Evolutionary conservation across 2,329 filamentous ascomycete genomes (phyloP).

Genomic region (Xylariaceae sp.): DNA sequence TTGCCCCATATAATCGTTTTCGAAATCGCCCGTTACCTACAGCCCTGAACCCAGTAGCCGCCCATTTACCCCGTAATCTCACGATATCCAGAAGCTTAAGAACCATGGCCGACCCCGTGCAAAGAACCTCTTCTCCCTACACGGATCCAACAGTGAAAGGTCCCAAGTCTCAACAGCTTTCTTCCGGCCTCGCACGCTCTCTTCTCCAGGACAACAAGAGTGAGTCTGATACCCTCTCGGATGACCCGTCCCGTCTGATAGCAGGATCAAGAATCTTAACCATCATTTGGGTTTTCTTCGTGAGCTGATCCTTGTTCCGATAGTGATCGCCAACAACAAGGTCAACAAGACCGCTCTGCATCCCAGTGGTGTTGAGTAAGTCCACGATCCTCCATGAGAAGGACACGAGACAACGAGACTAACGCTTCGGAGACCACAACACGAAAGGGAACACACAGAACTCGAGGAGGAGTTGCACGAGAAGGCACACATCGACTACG

Average conservation of each 20-base stretch:
- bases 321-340: slow-evolving; percentile 54
- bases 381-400: slow-evolving; percentile 28
- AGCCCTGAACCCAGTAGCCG: slow-evolving; percentile 27
- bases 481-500: slow-evolving; percentile 98
- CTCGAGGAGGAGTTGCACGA: slow-evolving; percentile 97
- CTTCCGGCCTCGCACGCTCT: slow-evolving; percentile 33
- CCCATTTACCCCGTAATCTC: slow-evolving; percentile 17
- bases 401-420: background rate
- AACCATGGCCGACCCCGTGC: slow-evolving; percentile 39
- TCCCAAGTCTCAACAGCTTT: slow-evolving; percentile 40
- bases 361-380: slow-evolving; percentile 86
- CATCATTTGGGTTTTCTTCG: background rate
- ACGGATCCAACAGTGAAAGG: slow-evolving; percentile 44
- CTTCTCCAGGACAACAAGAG: slow-evolving; percentile 28
- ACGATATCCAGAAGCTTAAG: slow-evolving; percentile 29
- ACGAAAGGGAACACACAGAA: slow-evolving; percentile 79
- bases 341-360: slow-evolving; percentile 93
- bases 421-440: slow-evolving; percentile 58
- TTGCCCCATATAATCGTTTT: slow-evolving; percentile 31
- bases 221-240: slow-evolving; percentile 9
- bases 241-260: slow-evolving; percentile 2
- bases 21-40: slow-evolving; percentile 30
- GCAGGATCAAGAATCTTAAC: background rate
- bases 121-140: slow-evolving; percentile 45
- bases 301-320: slow-evolving; percentile 17